phyloP scores from a whole-genome alignment of 78 protist genomes.

The Protostelium mycophagum region DNA sequence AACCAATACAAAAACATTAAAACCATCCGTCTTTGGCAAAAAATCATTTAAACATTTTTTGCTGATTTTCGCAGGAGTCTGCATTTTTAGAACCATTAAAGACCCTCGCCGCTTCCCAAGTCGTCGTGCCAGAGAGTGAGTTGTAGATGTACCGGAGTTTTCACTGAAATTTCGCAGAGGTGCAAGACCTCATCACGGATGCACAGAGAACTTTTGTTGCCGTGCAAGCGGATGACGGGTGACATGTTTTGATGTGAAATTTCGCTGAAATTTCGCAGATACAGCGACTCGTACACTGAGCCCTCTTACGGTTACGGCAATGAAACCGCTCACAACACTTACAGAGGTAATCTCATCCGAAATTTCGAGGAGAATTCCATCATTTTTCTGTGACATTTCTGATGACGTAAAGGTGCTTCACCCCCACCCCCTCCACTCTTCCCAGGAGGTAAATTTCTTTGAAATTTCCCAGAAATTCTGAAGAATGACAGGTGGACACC shows the following conservation, averaged over 20 bases:
- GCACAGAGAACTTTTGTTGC: background rate
- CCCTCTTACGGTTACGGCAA: too few species aligned
- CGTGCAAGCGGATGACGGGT: background rate
- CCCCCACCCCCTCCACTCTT: background rate
- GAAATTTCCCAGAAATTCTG: too few species aligned
- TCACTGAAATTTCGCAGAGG: background rate
- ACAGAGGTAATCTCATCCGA: too few species aligned
- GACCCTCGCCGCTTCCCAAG: background rate
- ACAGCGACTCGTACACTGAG: background rate
- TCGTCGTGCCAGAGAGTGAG: background rate
- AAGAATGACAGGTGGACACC: too few species aligned
- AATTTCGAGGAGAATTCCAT: too few species aligned
- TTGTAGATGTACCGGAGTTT: too few species aligned
- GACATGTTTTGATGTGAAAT: background rate
- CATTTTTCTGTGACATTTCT: background rate
- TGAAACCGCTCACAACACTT: too few species aligned
- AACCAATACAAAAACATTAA: too few species aligned
- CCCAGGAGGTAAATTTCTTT: background rate
- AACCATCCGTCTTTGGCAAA: too few species aligned
- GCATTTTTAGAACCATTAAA: background rate
- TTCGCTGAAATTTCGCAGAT: background rate
- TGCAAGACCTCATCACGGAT: background rate
- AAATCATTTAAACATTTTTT: too few species aligned
- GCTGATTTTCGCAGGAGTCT: too few species aligned
- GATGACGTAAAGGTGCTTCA: background rate